A percentile compares a stretch with the other conserved stretches of the same genome.
These are phyloP conservation scores for Sphagnum magellanicum DNA, from an alignment of 228 moss, liverwort and hornwort genomes.

Conservation along the genomic window DNA sequence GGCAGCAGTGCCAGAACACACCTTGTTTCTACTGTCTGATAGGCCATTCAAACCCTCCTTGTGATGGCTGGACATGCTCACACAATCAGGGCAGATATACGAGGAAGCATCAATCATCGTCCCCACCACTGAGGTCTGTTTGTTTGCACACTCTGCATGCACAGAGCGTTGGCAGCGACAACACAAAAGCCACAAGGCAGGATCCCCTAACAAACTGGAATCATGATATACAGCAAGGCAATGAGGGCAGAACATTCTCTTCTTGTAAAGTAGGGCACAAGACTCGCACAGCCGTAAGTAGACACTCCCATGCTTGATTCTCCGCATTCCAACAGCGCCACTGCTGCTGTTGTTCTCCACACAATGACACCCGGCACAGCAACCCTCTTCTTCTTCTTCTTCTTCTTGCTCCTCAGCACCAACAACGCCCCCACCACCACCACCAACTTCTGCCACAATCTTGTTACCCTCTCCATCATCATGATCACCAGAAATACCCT, in stretches of 20 bases:
- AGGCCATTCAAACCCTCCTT: conserved; percentile 48
- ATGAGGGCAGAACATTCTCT: conserved; percentile 70
- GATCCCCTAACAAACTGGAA: conserved; percentile 48
- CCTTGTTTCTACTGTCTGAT: conserved; percentile 38
- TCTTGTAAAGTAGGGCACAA: conserved; percentile 58
- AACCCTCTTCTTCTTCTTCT: too few relatives aligned
- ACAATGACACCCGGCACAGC: too few relatives aligned
- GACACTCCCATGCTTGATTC: conserved; percentile 70
- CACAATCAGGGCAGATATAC: conserved; percentile 76
- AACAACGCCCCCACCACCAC: too few relatives aligned
- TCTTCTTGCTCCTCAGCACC: too few relatives aligned
- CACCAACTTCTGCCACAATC: too few relatives aligned
- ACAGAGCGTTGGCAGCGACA: conserved; percentile 70
- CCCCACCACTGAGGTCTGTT: conserved; percentile 17
- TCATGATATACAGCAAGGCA: conserved; percentile 70
- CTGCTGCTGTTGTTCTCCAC: too few relatives aligned
- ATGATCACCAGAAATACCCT: too few relatives aligned
- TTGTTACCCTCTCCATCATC: too few relatives aligned
- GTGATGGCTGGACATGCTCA: conserved; percentile 41
- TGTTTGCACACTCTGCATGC: conserved; percentile 78
- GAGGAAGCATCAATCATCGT: conserved; percentile 28
- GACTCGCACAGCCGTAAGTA: conserved; percentile 60
- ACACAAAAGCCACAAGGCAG: conserved; percentile 69
- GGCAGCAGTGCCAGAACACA: conserved; percentile 19
- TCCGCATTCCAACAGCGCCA: conserved; percentile 13